Evolutionary conservation across 2,329 filamentous ascomycete genomes (phyloP), one percentile per base, ranked within the genome.

Genomic region (Xylariomycetidae sp.): DNA sequence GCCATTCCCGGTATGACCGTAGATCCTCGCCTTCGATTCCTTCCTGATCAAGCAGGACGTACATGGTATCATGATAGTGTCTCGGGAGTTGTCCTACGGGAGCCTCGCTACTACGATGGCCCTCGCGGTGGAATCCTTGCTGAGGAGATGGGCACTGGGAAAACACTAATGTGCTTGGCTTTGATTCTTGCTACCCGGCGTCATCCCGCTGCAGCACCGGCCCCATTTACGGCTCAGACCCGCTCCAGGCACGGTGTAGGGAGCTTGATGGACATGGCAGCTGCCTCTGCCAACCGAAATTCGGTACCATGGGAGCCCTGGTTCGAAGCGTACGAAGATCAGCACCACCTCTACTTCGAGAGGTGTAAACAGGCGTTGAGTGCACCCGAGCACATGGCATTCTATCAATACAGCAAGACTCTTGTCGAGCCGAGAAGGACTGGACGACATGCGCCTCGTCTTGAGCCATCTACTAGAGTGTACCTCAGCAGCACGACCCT

Each of bases 101-200:
- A 83, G n/a, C 80, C 85, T 9, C 71, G 74, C 3, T 74, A 76
- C 38, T 95, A 90, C 46, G 87, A 92, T 27, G 72, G 78, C 16
- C 74, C 81, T 5, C 70, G 73, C 37, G 88, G 89, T 20, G 90
- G 88, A 3, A 83, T 90, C 11, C 63, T 88, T 11, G 84, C 85
- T 0, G 86, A 92, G 52, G 82, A 85, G 43, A 89, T 89, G 85
- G 83, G 82, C 5, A 64, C 74, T 0, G 89, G 90, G 0, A 97
- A 96, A 63, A 96, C 90, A 0, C 62, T 96, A 16, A 94, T 96
- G 9, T 90, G 85, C 43, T 63, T 97, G 13, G 71, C 82, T 6
- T 63, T 88, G 3, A 80, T 96, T 25, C 66, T 94, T 16, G 81
- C 87, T 3, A 94, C 87, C 0, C 79, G 75, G 47, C 68, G 80